A percentile compares a stretch with the other conserved stretches of the same genome.
Conservation (phyloP, 2,329 filamentous ascomycete genomes). For the Pseudogymnoascus sp. region DNA sequence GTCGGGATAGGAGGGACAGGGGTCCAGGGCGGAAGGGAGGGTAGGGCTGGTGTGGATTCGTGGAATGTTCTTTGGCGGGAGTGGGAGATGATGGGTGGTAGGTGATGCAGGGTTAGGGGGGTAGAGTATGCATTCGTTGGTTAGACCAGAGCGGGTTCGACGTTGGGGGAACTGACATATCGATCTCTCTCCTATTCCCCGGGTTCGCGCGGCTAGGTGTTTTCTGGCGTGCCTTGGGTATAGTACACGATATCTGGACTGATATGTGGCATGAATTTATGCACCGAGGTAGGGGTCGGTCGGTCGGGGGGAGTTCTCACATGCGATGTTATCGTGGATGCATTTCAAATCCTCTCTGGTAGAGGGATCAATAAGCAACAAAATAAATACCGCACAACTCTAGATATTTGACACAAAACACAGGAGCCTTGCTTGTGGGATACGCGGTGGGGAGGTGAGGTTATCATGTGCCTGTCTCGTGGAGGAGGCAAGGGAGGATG, state of each 20-base stretch:
- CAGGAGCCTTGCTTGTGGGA: neutral
- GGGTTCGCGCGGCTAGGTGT: too few species aligned
- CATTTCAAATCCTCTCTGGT: neutral
- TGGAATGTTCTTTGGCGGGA: neutral
- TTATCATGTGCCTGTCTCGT: neutral
- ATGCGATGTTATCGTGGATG: neutral
- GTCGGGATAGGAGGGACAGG: neutral
- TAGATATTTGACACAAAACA: neutral
- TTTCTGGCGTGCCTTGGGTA: too few species aligned
- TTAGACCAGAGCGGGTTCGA: neutral
- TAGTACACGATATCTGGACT: too few species aligned
- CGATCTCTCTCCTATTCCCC: neutral
- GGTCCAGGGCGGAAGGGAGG: neutral
- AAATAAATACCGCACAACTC: neutral
- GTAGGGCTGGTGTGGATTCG: neutral
- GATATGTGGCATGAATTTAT: neutral
- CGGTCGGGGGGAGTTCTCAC: neutral
- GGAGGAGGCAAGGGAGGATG: neutral
- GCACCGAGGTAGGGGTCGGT: slow-evolving; percentile 1
- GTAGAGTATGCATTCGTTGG: too few species aligned
- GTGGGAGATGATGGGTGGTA: neutral
- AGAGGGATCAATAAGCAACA: neutral
- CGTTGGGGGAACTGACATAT: neutral
- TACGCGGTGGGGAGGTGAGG: neutral
- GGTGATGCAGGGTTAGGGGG: neutral